Conservation (phyloP, 305 asterid genomes). For the Galium porrigens region DNA sequence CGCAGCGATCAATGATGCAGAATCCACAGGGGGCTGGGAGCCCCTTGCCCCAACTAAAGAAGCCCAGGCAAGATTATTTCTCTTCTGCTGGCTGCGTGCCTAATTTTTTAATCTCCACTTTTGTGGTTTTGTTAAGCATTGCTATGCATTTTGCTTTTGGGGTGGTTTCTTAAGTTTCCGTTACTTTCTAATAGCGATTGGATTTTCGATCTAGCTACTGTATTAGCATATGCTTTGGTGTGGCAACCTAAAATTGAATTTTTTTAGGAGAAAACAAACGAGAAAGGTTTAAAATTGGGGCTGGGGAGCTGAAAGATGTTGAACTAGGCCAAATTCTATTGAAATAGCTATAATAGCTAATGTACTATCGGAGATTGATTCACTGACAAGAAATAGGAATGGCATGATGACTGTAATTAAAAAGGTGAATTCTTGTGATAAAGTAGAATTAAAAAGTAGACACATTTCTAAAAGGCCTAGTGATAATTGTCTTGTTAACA, state of each 20-base stretch:
- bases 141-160: not conserved
- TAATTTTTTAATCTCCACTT: constrained; percentile 8
- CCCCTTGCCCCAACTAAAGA: constrained; percentile 94
- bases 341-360: not conserved
- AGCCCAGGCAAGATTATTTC: constrained; percentile 54
- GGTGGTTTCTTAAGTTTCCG: not conserved
- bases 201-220: not conserved
- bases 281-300: not conserved
- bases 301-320: not conserved
- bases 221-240: not conserved
- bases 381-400: not conserved
- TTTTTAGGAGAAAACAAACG: not conserved
- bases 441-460: not conserved
- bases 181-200: not conserved
- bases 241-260: not conserved
- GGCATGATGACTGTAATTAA: not conserved
- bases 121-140: not conserved
- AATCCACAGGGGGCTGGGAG: constrained; percentile 60
- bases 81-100: too few relatives aligned
- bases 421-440: not conserved
- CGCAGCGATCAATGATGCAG: constrained; percentile 82
- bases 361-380: not conserved
- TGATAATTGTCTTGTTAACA: not conserved
- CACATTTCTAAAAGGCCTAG: not conserved
- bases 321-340: not conserved